Percentiles rank a stretch among this genome's conserved stretches.
Evolutionary conservation across 257 asterid genomes (phyloP).

Genomic region (Penstemon newberryi): DNA sequence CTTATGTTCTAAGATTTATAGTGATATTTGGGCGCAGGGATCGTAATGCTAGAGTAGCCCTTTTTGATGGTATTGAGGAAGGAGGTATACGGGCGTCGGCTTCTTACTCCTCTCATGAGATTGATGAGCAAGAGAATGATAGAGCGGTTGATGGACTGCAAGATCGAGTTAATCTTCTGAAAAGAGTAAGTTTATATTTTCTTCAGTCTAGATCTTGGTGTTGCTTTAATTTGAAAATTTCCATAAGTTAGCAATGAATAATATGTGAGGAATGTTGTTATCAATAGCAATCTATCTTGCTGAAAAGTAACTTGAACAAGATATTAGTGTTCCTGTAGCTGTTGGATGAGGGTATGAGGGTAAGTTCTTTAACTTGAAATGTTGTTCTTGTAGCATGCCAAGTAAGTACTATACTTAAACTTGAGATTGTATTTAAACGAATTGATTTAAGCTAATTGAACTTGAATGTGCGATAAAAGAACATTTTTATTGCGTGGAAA

Average conservation of each 20-base stretch:
- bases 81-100: constrained; percentile 89
- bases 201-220: neutral
- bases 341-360: constrained; percentile 7
- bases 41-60: constrained; percentile 68
- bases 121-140: constrained; percentile 92
- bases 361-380: too few species aligned
- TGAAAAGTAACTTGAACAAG: constrained; percentile 14
- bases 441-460: too few species aligned
- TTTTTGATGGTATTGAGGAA: constrained; percentile 98
- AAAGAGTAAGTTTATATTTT: constrained; percentile 56
- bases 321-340: neutral
- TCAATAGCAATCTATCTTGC: constrained; percentile 7
- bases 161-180: constrained; percentile 81
- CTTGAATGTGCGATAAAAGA: too few species aligned
- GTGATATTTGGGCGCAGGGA: constrained; percentile 53
- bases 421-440: too few species aligned
- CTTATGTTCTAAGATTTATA: constrained; percentile 14
- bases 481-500: too few species aligned
- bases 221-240: constrained; percentile 2
- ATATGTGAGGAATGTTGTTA: neutral
- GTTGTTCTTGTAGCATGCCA: too few species aligned
- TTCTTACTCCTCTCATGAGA: constrained; percentile 78
- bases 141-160: constrained; percentile 74
- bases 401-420: too few species aligned
- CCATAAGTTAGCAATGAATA: neutral